These are phyloP conservation scores for Penicillium soppii DNA, from an alignment of 495 filamentous ascomycete species.

Conservation along the genomic window DNA sequence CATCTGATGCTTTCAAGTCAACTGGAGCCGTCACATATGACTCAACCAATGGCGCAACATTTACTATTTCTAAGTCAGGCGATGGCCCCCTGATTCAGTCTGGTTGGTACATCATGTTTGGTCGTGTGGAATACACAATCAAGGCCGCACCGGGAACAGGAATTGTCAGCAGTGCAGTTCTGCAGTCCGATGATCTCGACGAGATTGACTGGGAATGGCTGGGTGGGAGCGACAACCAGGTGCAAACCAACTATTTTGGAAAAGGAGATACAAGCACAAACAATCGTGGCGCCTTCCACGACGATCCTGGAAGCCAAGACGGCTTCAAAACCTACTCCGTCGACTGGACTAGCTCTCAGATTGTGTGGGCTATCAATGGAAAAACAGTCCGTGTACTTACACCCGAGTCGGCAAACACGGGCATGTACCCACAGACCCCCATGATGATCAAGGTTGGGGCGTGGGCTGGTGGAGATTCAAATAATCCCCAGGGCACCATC, in stretches of 20 bases:
- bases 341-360: constrained; percentile 70
- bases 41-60: constrained; percentile 67
- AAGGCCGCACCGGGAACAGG: constrained; percentile 62
- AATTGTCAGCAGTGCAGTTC: constrained; percentile 74
- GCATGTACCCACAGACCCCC: constrained; percentile 80
- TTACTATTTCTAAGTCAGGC: constrained; percentile 79
- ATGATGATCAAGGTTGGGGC: constrained; percentile 81
- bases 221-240: constrained; percentile 59
- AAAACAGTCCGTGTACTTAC: constrained; percentile 64
- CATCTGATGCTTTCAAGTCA: constrained; percentile 65
- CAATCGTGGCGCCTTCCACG: constrained; percentile 60
- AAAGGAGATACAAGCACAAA: constrained; percentile 70
- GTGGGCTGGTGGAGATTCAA: constrained; percentile 82
- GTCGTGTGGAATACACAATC: constrained; percentile 56
- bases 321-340: constrained; percentile 81
- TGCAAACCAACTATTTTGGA: constrained; percentile 84
- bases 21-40: constrained; percentile 68
- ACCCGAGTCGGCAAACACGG: constrained; percentile 60
- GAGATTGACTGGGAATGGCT: constrained; percentile 92
- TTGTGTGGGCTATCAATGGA: constrained; percentile 76
- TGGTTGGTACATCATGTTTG: constrained; percentile 76
- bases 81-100: constrained; percentile 81
- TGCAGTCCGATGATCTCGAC: constrained; percentile 82
- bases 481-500: constrained; percentile 65
- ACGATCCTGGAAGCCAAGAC: constrained; percentile 48